phyloP scores from a whole-genome alignment of 176 grass and related monocot species.

The Lolium rigidum region DNA sequence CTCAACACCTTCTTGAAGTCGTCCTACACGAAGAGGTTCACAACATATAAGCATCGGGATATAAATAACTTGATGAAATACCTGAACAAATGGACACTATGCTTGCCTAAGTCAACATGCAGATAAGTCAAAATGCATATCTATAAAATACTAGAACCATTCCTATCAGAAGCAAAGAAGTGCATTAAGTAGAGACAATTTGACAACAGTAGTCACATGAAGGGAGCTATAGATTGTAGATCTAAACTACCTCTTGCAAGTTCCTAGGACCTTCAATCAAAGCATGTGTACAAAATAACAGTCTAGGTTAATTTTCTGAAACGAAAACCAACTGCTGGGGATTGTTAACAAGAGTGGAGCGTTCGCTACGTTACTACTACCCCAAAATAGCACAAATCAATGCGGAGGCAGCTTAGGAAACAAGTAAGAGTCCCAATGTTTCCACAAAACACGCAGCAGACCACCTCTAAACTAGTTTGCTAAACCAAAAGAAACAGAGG shows the following conservation, averaged over 20 bases:
- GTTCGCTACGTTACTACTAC: not conserved
- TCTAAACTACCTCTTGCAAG: constrained; percentile 15
- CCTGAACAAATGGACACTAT: not conserved
- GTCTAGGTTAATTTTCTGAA: not conserved
- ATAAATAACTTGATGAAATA: not conserved
- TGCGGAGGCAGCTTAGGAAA: constrained; percentile 32
- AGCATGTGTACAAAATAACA: constrained; percentile 20
- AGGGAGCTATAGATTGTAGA: constrained; percentile 30
- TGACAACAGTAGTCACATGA: not conserved
- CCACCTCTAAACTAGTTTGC: not conserved
- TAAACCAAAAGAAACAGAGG: constrained; percentile 11
- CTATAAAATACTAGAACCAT: constrained; percentile 2
- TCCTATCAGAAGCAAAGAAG: constrained; percentile 26
- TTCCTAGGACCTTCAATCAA: constrained; percentile 13
- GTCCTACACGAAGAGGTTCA: constrained; percentile 31
- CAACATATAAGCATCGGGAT: constrained; percentile 36
- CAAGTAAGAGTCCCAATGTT: constrained; percentile 14
- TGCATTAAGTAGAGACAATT: constrained; percentile 11
- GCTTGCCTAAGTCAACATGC: not conserved
- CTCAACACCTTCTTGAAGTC: constrained; percentile 7
- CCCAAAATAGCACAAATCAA: constrained; percentile 35
- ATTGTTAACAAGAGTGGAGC: not conserved
- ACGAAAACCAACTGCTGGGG: not conserved
- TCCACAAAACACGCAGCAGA: constrained; percentile 2
- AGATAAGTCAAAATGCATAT: not conserved